phyloP scores from a whole-genome alignment of 495 filamentous ascomycete genomes.

The Penicillium turbatum region DNA sequence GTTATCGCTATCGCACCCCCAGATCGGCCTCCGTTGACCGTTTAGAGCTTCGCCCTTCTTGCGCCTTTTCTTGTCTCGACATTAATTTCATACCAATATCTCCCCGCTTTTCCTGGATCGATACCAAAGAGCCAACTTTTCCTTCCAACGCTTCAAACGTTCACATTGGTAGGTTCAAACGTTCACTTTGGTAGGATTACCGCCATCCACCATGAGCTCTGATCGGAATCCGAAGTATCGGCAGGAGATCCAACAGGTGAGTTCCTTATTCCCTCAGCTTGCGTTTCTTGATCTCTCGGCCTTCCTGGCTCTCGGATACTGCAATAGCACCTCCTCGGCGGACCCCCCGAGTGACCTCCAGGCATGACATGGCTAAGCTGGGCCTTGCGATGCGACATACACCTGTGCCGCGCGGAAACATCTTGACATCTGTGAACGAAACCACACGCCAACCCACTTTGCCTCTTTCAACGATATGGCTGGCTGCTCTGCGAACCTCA shows the following conservation, averaged over 20 bases:
- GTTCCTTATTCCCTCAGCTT: conserved; percentile 16
- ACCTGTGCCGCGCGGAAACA: not conserved
- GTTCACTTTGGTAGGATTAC: not conserved
- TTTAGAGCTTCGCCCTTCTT: not conserved
- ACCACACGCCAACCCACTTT: too few relatives aligned
- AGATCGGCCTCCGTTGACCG: not conserved
- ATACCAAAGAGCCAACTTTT: not conserved
- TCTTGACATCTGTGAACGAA: not conserved
- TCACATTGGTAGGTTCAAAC: not conserved
- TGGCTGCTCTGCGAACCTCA: not conserved
- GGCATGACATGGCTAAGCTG: not conserved
- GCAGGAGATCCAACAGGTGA: conserved; percentile 91
- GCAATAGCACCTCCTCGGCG: not conserved
- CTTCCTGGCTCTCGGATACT: not conserved
- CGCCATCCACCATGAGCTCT: conserved; percentile 24
- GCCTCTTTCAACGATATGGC: not conserved
- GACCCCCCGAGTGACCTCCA: too few relatives aligned
- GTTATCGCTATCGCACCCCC: not conserved
- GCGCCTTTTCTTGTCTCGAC: not conserved
- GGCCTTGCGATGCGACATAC: not conserved
- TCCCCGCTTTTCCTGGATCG: not conserved
- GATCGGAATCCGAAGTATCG: conserved; percentile 76
- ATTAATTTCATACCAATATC: not conserved
- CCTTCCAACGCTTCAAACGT: too few relatives aligned
- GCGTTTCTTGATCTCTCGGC: not conserved